Evolutionary conservation across 2,329 filamentous ascomycete species (phyloP), one percentile per base, ranked within the genome.

Genomic region (Botrytis fragariae): DNA sequence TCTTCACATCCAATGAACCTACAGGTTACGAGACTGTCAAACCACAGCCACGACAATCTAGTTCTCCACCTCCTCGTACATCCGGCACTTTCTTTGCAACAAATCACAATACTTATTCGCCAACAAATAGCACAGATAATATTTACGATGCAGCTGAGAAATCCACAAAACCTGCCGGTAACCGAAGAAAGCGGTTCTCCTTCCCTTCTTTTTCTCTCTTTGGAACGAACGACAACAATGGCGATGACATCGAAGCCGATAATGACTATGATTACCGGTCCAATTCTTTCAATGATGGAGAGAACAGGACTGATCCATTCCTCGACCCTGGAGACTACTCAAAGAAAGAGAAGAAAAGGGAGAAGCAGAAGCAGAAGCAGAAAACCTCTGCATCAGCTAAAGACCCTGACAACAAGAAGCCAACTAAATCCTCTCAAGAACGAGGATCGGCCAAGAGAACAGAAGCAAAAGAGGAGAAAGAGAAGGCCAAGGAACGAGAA

Each of bases 51-150:
- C 64, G 35, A 54, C 44, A 51, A 39, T 51, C 44, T 35, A 37
- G 44, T 16, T n/a, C 22, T 12, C 64, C 61, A 12, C 39, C 64
- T n/a, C 45, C 45, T 18, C 45, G 64, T n/a, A 51, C 64, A 51
- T 51, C 64, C 45, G 64, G 44, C 9, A 39, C 64, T 12, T 67
- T 54, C 32, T 54, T 67, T 20, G 64, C 64, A 48, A 67, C 64
- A 25, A 39, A 67, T n/a, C 45, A 51, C 64, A 67, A 51, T 39
- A 51, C 64, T 3, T 67, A 67, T 20, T n/a, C 44, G 32, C 44
- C 64, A 12, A 51, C 64, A 25, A 39, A 10, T n/a, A 54, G 32
- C 44, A 51, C 32, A 16, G 64, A 51, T 10, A 51, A 51, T 9
- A 67, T 54, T 4, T 67, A 67, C 8, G 25, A 39, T 20, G 44